Evolutionary conservation across 1,284 basidiomycete genomes (phyloP), one percentile per base, ranked within the genome.

Genomic region (Papiliotrema fonsecae): DNA sequence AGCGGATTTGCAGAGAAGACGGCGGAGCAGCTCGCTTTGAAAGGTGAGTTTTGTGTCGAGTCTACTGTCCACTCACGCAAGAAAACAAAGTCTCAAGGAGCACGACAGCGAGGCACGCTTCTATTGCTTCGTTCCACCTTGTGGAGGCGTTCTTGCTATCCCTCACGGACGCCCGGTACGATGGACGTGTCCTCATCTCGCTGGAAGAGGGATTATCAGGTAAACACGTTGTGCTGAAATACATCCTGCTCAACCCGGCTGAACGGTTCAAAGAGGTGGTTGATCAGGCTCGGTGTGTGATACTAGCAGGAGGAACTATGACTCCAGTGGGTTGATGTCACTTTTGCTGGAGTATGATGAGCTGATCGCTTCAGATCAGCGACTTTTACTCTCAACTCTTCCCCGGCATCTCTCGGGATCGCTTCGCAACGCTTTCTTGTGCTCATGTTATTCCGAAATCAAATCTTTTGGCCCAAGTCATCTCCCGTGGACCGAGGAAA

Each of bases 241-340:
- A 97, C 65, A 87, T 97, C 57, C 82, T 94, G 30, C 80, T 98
- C n/a, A 96, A 98, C 62, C 93, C 94, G 0, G 82, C 88, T 1
- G 86, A 90, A 16, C 80, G 85, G 50, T 98, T 98, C 69, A 77
- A 79, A 45, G 85, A 88, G 28, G 79, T 98, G 1, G 81, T 91
- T 1, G 82, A 88, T 22, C 77, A 79, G 41, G 89, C 92, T 0
- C 77, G 90, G 30, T 81, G 86, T 1, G 84, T 98, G 7, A 76
- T 98, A 22, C 77, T 98, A 14, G 92, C 93, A 0, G 94, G 94
- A 9, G 94, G 94, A 2, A 98, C 94, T 0, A 97, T 98, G 94
- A 91, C 90, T 34, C 94, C 94, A 7, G 88, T 92, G 61, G 50
- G 77, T 58, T 13, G 30, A 26, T 19, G n/a, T n/a, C n/a, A n/a